Conservation (phyloP, 768 basidiomycete genomes). For the Rhodotorula babjevae region DNA sequence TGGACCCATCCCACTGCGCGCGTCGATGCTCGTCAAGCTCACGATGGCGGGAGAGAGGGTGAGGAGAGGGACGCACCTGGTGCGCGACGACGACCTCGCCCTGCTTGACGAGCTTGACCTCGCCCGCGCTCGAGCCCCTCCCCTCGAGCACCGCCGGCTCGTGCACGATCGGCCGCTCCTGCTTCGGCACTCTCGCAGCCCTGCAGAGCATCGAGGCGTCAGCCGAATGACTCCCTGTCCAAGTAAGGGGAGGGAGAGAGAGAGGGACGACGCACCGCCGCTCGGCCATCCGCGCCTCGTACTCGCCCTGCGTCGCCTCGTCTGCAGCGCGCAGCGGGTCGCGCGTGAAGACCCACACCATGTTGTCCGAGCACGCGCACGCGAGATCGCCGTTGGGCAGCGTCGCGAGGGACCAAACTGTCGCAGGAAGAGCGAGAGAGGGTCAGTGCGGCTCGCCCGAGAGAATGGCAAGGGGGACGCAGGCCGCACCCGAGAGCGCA, state of each 20-base stretch:
- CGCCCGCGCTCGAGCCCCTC: slow-evolving; percentile 79
- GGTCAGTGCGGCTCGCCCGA: no score
- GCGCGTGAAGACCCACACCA: slow-evolving; percentile 78
- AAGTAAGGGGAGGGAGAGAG: background rate
- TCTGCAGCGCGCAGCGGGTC: slow-evolving; percentile 66
- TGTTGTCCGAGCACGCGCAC: slow-evolving; percentile 79
- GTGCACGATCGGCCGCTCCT: slow-evolving; percentile 66
- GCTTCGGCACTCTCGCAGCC: slow-evolving; percentile 72
- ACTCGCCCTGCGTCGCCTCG: slow-evolving; percentile 57
- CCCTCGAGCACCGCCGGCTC: slow-evolving; percentile 41
- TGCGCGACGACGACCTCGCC: slow-evolving; percentile 73
- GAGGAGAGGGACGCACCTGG: slow-evolving; percentile 57
- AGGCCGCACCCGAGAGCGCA: slow-evolving; percentile 61
- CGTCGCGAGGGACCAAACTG: slow-evolving; percentile 79
- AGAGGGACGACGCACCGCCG: background rate
- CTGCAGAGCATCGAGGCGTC: background rate
- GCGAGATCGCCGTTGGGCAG: slow-evolving; percentile 80
- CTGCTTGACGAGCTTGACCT: slow-evolving; percentile 83
- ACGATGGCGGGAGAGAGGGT: background rate
- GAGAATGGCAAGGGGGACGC: background rate
- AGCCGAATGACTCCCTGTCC: no score
- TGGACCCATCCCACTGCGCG: slow-evolving; percentile 66
- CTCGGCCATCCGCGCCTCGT: slow-evolving; percentile 47
- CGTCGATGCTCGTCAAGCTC: background rate
- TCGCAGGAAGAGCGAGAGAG: background rate